Conservation (phyloP, 139 green algal species). For the Micractinium conductrix region DNA sequence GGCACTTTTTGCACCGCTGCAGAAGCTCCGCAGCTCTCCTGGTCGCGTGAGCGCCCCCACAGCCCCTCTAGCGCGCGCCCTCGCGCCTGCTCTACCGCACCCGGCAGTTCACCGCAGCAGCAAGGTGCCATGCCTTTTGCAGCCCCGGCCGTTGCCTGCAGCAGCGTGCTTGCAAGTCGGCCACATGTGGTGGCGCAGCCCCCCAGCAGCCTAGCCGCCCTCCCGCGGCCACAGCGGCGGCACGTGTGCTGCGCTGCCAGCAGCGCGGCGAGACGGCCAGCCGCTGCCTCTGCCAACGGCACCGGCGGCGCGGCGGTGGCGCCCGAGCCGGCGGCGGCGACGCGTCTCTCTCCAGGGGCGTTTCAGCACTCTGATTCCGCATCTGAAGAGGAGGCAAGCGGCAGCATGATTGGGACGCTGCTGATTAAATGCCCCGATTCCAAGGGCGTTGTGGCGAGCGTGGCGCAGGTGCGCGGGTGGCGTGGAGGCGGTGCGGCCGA, state of each 20-base stretch:
- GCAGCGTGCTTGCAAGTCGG: background rate
- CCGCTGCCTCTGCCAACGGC: background rate
- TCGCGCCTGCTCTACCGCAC: too few species aligned
- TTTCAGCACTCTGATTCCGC: background rate
- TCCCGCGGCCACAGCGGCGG: background rate
- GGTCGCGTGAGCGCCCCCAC: too few species aligned
- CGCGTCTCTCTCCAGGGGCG: background rate
- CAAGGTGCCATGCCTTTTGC: too few species aligned
- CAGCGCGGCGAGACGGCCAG: background rate
- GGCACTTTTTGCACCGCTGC: too few species aligned
- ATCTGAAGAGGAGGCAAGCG: background rate
- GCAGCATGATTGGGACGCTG: slow-evolving; percentile 13
- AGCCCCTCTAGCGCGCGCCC: too few species aligned
- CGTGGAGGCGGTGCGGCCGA: background rate
- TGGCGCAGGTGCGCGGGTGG: slow-evolving; percentile 39
- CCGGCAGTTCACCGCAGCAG: too few species aligned
- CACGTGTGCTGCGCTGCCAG: background rate
- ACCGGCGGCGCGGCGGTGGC: background rate
- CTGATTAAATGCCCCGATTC: slow-evolving; percentile 52
- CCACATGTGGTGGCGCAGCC: background rate
- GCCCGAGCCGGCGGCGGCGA: background rate
- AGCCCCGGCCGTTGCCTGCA: too few species aligned
- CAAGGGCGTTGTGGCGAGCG: slow-evolving; percentile 73
- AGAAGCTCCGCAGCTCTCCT: too few species aligned
- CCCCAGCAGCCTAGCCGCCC: background rate